These are phyloP conservation scores for Aspergillus thermomutatus DNA, from an alignment of 2,329 filamentous ascomycete genomes.

Conservation along the genomic window DNA sequence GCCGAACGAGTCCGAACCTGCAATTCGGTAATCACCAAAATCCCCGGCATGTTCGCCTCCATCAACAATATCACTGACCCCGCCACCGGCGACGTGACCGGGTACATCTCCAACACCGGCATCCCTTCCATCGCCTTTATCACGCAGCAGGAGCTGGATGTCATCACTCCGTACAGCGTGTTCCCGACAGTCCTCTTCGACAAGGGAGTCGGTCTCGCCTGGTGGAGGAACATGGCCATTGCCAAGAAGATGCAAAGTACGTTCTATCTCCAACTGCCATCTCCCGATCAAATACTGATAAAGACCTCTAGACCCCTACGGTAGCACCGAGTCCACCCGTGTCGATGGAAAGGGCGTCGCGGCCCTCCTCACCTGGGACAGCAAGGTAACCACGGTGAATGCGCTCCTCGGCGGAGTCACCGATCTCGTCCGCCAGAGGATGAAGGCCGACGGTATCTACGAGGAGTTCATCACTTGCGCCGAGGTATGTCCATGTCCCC, in stretches of 20 bases:
- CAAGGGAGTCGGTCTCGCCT: conserved; percentile 39
- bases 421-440: conserved; percentile 37
- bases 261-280: background rate
- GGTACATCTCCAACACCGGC: conserved; percentile 43
- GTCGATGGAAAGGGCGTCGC: conserved; percentile 40
- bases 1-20: background rate
- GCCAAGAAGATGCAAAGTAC: conserved; percentile 37
- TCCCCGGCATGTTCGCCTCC: conserved; percentile 42
- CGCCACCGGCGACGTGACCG: conserved; percentile 34
- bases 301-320: conserved; percentile 26
- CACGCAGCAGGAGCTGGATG: conserved; percentile 40
- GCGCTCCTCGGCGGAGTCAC: conserved; percentile 39
- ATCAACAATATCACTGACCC: conserved; percentile 44
- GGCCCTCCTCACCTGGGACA: conserved; percentile 44
- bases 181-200: conserved; percentile 41
- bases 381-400: conserved; percentile 42
- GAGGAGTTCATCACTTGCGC: conserved; percentile 24
- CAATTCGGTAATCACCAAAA: conserved; percentile 28
- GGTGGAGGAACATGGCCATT: conserved; percentile 44
- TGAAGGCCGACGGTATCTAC: conserved; percentile 39
- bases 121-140: conserved; percentile 42
- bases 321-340: conserved; percentile 42
- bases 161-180: conserved; percentile 42
- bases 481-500: background rate
- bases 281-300: background rate